Percentiles rank a stretch among this genome's conserved stretches.
These are phyloP conservation scores for Backusella liffmaniae DNA, from an alignment of 192 early-diverging fungal species.

Conservation along the genomic window DNA sequence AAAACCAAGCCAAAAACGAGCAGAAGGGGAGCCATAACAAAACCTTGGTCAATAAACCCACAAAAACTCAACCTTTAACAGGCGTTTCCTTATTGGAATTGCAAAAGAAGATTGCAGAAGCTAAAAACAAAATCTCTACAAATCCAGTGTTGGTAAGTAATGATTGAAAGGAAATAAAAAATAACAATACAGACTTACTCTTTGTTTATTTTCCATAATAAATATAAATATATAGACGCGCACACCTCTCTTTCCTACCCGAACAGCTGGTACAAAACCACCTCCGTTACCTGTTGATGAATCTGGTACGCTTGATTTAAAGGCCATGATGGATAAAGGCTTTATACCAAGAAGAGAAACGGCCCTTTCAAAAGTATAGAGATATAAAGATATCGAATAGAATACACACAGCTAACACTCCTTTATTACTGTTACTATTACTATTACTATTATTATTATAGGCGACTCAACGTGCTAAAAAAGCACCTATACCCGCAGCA, in stretches of 20 bases:
- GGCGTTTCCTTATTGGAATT: slow-evolving; percentile 34
- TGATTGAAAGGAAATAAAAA: slow-evolving; percentile 2
- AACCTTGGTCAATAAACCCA: background rate
- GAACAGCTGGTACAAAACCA: slow-evolving; percentile 27
- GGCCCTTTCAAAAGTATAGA: slow-evolving; percentile 38
- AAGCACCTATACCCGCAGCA: slow-evolving; percentile 27
- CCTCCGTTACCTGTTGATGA: slow-evolving; percentile 47
- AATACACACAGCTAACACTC: slow-evolving; percentile 42
- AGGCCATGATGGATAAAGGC: slow-evolving; percentile 43
- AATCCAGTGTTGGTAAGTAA: background rate
- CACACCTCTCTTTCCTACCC: slow-evolving; percentile 28
- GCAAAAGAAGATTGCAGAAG: slow-evolving; percentile 51
- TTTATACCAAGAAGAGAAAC: slow-evolving; percentile 55
- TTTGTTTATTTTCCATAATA: background rate
- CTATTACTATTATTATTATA: slow-evolving; percentile 41
- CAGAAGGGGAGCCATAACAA: background rate
- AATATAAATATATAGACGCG: slow-evolving; percentile 5
- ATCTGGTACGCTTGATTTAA: slow-evolving; percentile 47
- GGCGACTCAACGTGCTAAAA: slow-evolving; percentile 65
- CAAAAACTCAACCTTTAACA: background rate
- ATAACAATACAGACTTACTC: background rate
- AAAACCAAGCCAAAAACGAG: background rate
- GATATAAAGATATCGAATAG: slow-evolving; percentile 7
- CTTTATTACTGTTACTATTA: slow-evolving; percentile 19
- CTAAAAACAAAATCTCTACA: slow-evolving; percentile 28